Evolutionary conservation across 2,329 filamentous ascomycete species (phyloP).

Genomic region (Ophiostoma sp.): DNA sequence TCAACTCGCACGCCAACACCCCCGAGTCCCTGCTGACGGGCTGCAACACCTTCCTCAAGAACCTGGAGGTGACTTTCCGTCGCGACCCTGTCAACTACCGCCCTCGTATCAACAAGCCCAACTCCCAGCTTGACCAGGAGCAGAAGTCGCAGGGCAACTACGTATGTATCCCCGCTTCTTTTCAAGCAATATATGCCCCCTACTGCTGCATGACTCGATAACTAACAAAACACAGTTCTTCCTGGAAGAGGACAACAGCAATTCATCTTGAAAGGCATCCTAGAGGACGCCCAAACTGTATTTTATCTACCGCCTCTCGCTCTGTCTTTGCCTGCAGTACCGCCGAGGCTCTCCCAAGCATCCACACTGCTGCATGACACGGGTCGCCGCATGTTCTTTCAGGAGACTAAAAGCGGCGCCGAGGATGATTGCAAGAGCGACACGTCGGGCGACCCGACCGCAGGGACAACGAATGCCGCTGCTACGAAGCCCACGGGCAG

Average conservation of each 20-base stretch:
- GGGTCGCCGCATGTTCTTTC: constrained; percentile 15
- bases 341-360: not conserved
- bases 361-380: constrained; percentile 18
- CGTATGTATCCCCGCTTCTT: constrained; percentile 41
- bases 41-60: constrained; percentile 95
- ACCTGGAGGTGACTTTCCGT: constrained; percentile 95
- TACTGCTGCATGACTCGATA: not conserved
- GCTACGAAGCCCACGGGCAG: not conserved
- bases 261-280: constrained; percentile 57
- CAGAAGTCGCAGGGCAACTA: constrained; percentile 93
- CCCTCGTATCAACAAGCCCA: constrained; percentile 95
- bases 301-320: not conserved
- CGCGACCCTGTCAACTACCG: constrained; percentile 94
- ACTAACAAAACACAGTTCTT: constrained; percentile 56
- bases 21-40: constrained; percentile 91
- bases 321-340: not conserved
- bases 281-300: constrained; percentile 36
- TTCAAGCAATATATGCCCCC: constrained; percentile 36
- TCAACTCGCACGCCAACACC: constrained; percentile 78
- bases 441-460: not conserved
- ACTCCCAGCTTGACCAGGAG: constrained; percentile 94
- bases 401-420: constrained; percentile 21
- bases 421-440: constrained; percentile 32
- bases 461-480: not conserved
- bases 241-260: constrained; percentile 67